Evolutionary conservation across 2,329 filamentous ascomycete genomes (phyloP), one percentile per base, ranked within the genome.

Genomic region (Colletotrichum zoysiae): DNA sequence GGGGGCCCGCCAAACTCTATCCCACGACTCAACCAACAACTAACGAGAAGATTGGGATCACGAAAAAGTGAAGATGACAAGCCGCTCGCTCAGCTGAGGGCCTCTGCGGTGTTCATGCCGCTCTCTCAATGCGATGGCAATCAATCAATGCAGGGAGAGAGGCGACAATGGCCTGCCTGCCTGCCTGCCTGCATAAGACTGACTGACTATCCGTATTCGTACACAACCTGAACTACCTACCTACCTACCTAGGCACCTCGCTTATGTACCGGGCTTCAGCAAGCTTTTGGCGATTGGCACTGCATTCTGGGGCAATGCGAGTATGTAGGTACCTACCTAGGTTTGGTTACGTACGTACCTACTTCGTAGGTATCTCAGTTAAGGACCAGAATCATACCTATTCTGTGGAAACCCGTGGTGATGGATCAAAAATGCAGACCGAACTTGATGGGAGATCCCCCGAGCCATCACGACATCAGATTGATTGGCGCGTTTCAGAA

Each of bases 401-500:
- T 26, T 57, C 55, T 42, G 55, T 58, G 55, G 55, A 59, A 67
- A 67, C 40, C 26, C 14, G 35, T 42, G 44, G 38, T 30, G 38
- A 42, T 38, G 62, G 50, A 33, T 14, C 8, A 53, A 40, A 40
- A 35, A n/a, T 14, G 26, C 33, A 64, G 40, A 40, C 38, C 42
- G 57, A 62, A 30, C 59, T 42, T 48, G 58, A 59, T 69, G 59
- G 69, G 69, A 64, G 58, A 69, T 64, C 59, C 50, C 69, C 69
- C 56, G 20, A 59, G n/a, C 69, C 59, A 71, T 61, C 59, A 65
- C 70, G 59, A 69, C 70, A 62, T 73, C 70, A 73, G 70, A 71
- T 71, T 53, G 62, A 67, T 73, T 73, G 62, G 67, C 26, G 67
- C 70, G 70, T 73, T 73, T 73, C 67, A 71, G 56, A 71, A 66